Base-by-base conservation (phyloP, 495 filamentous ascomycete species). In the Xylaria cubensis region DNA sequence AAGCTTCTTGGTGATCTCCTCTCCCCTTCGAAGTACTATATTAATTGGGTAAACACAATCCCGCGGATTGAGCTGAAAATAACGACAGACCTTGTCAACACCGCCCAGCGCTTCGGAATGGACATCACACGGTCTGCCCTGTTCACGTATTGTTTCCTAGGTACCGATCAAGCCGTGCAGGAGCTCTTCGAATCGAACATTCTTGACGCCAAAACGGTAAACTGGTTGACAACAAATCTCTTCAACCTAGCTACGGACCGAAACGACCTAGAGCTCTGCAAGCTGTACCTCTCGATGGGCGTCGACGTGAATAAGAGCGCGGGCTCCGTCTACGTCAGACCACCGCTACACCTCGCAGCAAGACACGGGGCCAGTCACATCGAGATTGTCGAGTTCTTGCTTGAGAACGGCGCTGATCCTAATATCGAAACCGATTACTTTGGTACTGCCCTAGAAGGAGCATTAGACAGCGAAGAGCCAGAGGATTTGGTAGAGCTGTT, bases 401-500 rank as follows among this genome's bases (percentile, higher is more conserved):
- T 53, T 26, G 50, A 53, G 12, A 53, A 53, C 21, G 50, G 50
- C 50, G 50, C 50, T 2, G 50, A 53, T 53, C 50, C 50, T 53
- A 53, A 53, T 24, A 53, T 53, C 50, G 50, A 53, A 53, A 53
- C 50, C n/a, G 50, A 53, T 24, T 53, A 53, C 50, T 53, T 53
- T 53, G 50, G 50, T 26, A 53, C 50, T 53, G 50, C 50, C 50
- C 50, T 53, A 9, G 50, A 53, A 50, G 50, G 50, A n/a, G 50
- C 21, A 53, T 53, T 53, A 13, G 50, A 53, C 4, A 53, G 21
- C n/a, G 21, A 53, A 24, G 50, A 53, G 50, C 50, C 50, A 1
- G 1, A 26, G 50, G 13, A 0, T 24, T 10, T 53, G 8, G 50
- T 53, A 53, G 50, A 53, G n/a, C 3, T 53, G 10, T 4, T 53